Conservation (phyloP, 2,329 filamentous ascomycete species). For the Ophiostoma tasmaniense region DNA sequence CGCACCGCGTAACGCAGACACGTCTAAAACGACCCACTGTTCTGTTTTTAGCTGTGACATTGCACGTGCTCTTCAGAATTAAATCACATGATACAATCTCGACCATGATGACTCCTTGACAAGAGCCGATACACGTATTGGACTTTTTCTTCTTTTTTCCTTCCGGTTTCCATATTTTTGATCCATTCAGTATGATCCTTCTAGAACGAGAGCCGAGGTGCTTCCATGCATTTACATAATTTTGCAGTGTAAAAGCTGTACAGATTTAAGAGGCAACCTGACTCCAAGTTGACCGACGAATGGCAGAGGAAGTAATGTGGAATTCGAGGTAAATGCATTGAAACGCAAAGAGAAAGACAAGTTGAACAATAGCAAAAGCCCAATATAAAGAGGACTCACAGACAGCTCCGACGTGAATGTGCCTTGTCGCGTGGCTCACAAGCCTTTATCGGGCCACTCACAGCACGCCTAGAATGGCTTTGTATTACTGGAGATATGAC, state of each 20-base stretch:
- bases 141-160: not conserved
- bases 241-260: not conserved
- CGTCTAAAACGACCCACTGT: not conserved
- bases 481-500: not conserved
- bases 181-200: not conserved
- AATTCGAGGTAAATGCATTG: not conserved
- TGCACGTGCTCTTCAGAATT: not conserved
- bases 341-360: not conserved
- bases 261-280: not conserved
- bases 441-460: not conserved
- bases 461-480: not conserved
- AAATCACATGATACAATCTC: not conserved
- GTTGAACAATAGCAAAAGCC: not conserved
- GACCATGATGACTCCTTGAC: not conserved
- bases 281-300: not conserved
- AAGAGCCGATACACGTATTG: not conserved
- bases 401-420: not conserved
- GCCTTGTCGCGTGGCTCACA: not conserved
- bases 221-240: not conserved
- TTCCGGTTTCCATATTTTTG: not conserved
- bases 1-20: slow-evolving; percentile 1
- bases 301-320: too few species aligned
- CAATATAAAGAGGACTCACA: not conserved
- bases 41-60: not conserved
- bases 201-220: not conserved